phyloP scores from a whole-genome alignment of 371 early-diverging fungal species.

The Saksenaea oblongispora region DNA sequence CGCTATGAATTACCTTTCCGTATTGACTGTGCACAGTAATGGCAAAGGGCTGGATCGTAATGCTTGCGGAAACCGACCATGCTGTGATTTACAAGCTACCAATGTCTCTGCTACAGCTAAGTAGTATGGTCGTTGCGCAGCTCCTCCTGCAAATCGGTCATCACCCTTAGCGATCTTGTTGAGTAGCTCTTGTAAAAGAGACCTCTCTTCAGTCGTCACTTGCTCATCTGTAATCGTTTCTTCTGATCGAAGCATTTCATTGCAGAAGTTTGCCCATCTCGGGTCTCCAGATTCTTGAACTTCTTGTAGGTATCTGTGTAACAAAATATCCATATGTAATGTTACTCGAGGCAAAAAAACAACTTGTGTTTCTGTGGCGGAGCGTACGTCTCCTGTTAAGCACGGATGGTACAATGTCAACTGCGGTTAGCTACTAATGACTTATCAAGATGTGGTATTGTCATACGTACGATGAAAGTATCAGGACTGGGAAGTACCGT shows the following conservation, averaged over 20 bases:
- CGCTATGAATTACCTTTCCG: background rate
- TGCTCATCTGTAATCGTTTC: background rate
- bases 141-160: constrained; percentile 7
- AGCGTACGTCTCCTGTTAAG: background rate
- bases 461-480: too few species aligned
- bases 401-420: too few species aligned
- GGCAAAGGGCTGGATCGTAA: constrained; percentile 7
- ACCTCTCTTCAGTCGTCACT: background rate
- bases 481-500: too few species aligned
- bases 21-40: constrained; percentile 10
- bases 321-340: background rate
- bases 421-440: too few species aligned
- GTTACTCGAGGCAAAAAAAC: background rate
- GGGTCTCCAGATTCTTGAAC: background rate
- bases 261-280: background rate
- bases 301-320: background rate
- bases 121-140: constrained; percentile 14
- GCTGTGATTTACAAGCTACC: background rate
- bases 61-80: constrained; percentile 2
- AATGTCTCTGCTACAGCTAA: constrained; percentile 9
- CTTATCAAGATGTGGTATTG: too few species aligned
- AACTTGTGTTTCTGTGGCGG: background rate
- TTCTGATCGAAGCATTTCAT: background rate
- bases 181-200: background rate
- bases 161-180: background rate